A percentile compares a stretch with the other conserved stretches of the same genome.
phyloP scores from a whole-genome alignment of 768 basidiomycete species.

The Dioszegia hungarica region DNA sequence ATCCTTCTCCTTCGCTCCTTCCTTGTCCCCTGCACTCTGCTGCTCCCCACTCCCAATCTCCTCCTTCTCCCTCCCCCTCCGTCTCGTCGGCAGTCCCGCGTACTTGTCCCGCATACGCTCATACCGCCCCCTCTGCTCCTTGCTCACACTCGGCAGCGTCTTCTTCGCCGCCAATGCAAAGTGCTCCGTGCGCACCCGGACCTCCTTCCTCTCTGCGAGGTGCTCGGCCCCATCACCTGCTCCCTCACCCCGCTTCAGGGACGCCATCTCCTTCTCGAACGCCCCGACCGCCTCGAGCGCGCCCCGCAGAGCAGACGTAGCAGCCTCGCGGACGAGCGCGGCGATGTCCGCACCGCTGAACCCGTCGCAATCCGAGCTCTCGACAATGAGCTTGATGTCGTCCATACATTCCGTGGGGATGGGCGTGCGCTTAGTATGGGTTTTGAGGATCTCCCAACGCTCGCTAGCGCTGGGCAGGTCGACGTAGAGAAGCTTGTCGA shows the following conservation, averaged over 20 bases:
- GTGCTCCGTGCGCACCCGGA: constrained; percentile 59
- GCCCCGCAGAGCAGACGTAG: constrained; percentile 71
- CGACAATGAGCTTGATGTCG: constrained; percentile 55
- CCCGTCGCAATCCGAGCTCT: constrained; percentile 64
- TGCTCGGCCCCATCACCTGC: constrained; percentile 9
- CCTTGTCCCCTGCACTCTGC: background rate
- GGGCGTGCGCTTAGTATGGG: constrained; percentile 66
- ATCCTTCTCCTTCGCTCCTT: constrained; percentile 4
- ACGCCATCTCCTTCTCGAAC: constrained; percentile 56
- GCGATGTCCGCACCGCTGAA: constrained; percentile 91
- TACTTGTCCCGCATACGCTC: constrained; percentile 74
- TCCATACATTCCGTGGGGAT: constrained; percentile 52
- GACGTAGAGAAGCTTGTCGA: constrained; percentile 91
- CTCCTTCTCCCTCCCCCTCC: constrained; percentile 15
- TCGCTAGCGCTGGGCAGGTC: constrained; percentile 72
- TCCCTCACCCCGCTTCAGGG: constrained; percentile 13
- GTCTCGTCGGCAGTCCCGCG: constrained; percentile 59
- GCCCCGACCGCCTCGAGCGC: constrained; percentile 58
- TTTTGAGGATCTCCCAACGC: constrained; percentile 76
- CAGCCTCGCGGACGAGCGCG: constrained; percentile 80
- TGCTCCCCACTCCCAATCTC: constrained; percentile 6
- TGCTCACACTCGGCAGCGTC: constrained; percentile 79
- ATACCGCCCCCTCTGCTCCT: constrained; percentile 74
- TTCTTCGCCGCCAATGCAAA: constrained; percentile 72
- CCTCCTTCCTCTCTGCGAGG: constrained; percentile 9